Evolutionary conservation across 2,329 filamentous ascomycete genomes (phyloP).

Genomic region (Aspergillus nomiae): DNA sequence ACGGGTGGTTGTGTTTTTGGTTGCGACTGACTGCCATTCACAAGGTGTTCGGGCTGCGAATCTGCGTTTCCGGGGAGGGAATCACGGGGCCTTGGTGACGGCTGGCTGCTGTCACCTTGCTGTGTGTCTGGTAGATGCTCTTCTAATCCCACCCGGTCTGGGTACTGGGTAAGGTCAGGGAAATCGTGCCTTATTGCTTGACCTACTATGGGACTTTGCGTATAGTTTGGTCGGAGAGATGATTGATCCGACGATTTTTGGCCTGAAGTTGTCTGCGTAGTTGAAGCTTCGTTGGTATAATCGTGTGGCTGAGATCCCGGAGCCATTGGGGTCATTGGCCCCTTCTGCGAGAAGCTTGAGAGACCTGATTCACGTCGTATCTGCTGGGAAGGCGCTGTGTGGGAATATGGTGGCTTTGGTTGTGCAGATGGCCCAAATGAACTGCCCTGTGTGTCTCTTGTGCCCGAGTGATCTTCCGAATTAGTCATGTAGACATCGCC

Average conservation of each 20-base stretch:
- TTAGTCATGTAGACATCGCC: conserved; percentile 65
- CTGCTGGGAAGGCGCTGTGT: conserved; percentile 50
- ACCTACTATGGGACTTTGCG: conserved; percentile 56
- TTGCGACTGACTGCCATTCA: conserved; percentile 42
- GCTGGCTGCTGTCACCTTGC: conserved; percentile 46
- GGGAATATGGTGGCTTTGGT: conserved; percentile 47
- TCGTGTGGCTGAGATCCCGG: conserved; percentile 60
- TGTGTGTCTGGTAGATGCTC: conserved; percentile 68
- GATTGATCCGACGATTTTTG: conserved; percentile 79
- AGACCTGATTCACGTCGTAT: conserved; percentile 48
- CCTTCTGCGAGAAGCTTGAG: conserved; percentile 51
- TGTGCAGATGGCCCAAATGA: conserved; percentile 55
- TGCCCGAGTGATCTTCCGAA: conserved; percentile 47
- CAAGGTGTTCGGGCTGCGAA: conserved; percentile 32
- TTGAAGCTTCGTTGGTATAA: conserved; percentile 84
- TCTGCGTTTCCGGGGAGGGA: conserved; percentile 29
- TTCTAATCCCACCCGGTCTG: conserved; percentile 55
- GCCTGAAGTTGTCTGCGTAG: conserved; percentile 78
- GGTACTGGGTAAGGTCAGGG: conserved; percentile 56
- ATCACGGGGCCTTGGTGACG: conserved; percentile 31
- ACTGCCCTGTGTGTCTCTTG: conserved; percentile 48
- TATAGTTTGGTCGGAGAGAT: conserved; percentile 67
- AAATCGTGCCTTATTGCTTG: conserved; percentile 50
- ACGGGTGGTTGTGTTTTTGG: conserved; percentile 40
- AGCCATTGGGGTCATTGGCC: conserved; percentile 60